Percentiles rank a stretch among this genome's conserved stretches.
phyloP scores from a whole-genome alignment of 2,329 filamentous ascomycete species.

The Penicillium sp. region DNA sequence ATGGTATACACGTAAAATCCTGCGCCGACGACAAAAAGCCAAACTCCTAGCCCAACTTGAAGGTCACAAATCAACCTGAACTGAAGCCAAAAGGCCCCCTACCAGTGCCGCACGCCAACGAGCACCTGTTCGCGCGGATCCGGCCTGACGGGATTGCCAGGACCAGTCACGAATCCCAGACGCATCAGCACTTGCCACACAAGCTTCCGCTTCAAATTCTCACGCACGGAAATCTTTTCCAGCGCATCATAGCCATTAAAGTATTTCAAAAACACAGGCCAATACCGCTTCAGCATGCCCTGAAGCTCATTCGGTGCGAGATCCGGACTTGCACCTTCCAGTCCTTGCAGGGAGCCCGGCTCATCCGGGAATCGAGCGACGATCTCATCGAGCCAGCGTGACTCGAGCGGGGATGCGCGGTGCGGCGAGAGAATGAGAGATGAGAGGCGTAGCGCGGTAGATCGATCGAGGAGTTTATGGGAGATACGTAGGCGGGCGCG shows the following conservation, averaged over 20 bases:
- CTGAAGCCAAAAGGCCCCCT: not conserved
- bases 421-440: conserved; percentile 78
- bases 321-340: conserved; percentile 20
- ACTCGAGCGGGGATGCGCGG: conserved; percentile 76
- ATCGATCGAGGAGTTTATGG: conserved; percentile 40
- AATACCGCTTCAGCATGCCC: conserved; percentile 60
- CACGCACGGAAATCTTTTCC: conserved; percentile 82
- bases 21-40: not conserved
- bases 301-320: conserved; percentile 29
- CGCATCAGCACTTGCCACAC: conserved; percentile 60
- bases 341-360: conserved; percentile 11
- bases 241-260: conserved; percentile 84
- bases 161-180: conserved; percentile 66
- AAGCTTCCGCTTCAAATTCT: conserved; percentile 80
- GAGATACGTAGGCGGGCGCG: conserved; percentile 36
- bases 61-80: not conserved
- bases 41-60: not conserved
- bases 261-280: conserved; percentile 77
- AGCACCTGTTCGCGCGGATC: conserved; percentile 50
- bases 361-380: conserved; percentile 43
- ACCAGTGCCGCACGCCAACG: conserved; percentile 72
- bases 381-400: conserved; percentile 64
- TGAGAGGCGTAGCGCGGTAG: conserved; percentile 50
- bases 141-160: conserved; percentile 34
- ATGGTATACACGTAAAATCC: not conserved